phyloP scores from a whole-genome alignment of 164 flowering plant genomes.

The Platanus orientalis region DNA sequence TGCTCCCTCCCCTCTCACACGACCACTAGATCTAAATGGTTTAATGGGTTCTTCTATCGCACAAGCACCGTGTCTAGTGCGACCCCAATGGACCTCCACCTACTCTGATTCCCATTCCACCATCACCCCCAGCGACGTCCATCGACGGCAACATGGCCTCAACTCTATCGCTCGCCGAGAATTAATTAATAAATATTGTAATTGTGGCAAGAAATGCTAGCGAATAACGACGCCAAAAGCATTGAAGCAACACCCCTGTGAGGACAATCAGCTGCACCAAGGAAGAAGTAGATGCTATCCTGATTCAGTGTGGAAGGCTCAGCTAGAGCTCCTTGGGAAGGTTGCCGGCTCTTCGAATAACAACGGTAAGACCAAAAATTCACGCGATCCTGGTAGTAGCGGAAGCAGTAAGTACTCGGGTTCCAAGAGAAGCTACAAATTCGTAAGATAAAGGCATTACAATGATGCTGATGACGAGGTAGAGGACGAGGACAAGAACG shows the following conservation, averaged over 20 bases:
- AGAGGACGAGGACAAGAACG: too few relatives aligned
- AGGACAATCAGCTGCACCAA: conserved; percentile 87
- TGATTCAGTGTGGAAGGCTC: conserved; percentile 89
- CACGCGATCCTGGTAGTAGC: neutral
- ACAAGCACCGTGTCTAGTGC: too few relatives aligned
- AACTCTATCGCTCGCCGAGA: too few relatives aligned
- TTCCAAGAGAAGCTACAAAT: conserved; percentile 80
- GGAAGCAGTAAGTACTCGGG: conserved; percentile 57
- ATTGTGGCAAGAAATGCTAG: too few relatives aligned
- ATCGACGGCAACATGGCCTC: too few relatives aligned
- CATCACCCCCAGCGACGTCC: too few relatives aligned
- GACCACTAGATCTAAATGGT: too few relatives aligned
- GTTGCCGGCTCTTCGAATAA: conserved; percentile 10
- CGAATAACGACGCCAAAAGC: conserved; percentile 10
- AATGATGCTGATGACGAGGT: conserved; percentile 13
- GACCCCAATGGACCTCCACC: too few relatives aligned
- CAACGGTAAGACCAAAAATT: conserved; percentile 3
- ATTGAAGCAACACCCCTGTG: conserved; percentile 7
- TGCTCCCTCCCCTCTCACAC: too few relatives aligned
- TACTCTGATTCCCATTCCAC: too few relatives aligned
- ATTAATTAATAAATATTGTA: too few relatives aligned
- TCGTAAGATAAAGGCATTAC: conserved; percentile 24
- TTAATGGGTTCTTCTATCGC: too few relatives aligned
- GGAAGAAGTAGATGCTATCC: conserved; percentile 89
- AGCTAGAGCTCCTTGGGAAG: conserved; percentile 79